These are phyloP conservation scores for Globisporangium polare DNA, from an alignment of 352 stramenopile species.

Conservation along the genomic window DNA sequence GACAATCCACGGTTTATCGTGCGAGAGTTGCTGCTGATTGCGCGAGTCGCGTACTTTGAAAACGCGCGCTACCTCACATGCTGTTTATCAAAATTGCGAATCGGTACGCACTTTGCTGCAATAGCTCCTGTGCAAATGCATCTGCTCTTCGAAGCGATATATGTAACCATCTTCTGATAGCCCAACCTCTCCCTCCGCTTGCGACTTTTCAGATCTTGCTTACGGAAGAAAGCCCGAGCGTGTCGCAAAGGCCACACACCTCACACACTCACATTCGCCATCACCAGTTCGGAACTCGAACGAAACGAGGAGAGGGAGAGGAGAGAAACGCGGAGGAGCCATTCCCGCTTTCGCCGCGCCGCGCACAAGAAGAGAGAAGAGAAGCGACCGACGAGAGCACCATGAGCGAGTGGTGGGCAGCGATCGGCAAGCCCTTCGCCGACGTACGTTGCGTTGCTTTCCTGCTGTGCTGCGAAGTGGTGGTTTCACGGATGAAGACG, in stretches of 20 bases:
- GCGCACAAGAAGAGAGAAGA: background rate
- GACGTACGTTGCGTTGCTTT: slow-evolving; percentile 33
- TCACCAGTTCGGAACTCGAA: background rate
- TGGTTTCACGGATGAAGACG: background rate
- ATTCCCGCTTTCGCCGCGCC: slow-evolving; percentile 8
- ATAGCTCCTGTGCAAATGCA: too few species aligned
- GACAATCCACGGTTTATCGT: background rate
- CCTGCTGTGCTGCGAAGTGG: slow-evolving; percentile 1
- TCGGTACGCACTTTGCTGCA: too few species aligned
- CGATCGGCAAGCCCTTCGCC: slow-evolving; percentile 69
- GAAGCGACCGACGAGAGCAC: background rate
- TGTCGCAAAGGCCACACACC: slow-evolving; percentile 2
- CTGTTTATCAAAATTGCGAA: too few species aligned
- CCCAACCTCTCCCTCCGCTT: too few species aligned
- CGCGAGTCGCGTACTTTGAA: background rate
- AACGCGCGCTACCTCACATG: background rate
- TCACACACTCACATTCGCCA: background rate
- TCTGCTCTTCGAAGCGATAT: too few species aligned
- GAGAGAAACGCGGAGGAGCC: slow-evolving; percentile 1
- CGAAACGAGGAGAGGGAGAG: background rate
- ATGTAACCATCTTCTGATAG: too few species aligned
- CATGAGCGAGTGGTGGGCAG: slow-evolving; percentile 81
- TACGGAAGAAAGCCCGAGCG: background rate
- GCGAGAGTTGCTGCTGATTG: background rate
- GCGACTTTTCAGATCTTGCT: too few species aligned